Percentiles rank a stretch among this genome's conserved stretches.
Conservation (phyloP, 306 rosid genomes). For the Glycine soja region DNA sequence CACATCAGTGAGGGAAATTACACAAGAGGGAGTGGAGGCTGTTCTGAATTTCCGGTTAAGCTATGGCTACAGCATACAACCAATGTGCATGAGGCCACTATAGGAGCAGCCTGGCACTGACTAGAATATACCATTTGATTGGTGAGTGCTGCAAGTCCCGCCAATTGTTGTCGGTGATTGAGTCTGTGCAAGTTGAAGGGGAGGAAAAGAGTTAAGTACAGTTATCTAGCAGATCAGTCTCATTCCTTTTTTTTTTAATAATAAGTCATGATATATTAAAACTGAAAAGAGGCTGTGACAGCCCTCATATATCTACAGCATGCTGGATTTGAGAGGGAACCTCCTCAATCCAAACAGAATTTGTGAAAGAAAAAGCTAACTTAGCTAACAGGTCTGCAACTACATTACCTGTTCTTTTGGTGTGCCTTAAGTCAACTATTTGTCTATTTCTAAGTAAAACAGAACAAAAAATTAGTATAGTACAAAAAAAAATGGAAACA, state of each 20-base stretch:
- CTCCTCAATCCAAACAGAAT: no score
- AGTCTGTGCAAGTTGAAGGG: conserved; percentile 7
- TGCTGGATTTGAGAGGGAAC: no score
- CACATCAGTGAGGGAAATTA: conserved; percentile 55
- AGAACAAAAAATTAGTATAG: no score
- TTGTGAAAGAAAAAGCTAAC: no score
- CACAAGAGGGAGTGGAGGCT: neutral
- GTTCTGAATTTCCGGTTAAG: conserved; percentile 36
- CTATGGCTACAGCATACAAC: conserved; percentile 33
- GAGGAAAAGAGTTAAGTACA: neutral
- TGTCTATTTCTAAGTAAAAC: no score
- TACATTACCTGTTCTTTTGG: no score
- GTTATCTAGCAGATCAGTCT: neutral
- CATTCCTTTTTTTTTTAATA: neutral
- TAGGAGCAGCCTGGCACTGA: neutral
- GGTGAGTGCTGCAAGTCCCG: conserved; percentile 47
- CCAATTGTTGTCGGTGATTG: conserved; percentile 1
- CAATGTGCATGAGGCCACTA: conserved; percentile 16
- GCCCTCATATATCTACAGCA: no score
- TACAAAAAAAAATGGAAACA: no score
- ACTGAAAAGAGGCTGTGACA: no score
- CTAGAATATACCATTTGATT: conserved; percentile 52
- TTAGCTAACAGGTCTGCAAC: no score
- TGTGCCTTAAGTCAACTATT: no score
- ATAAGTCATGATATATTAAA: no score